Evolutionary conservation across 2,329 filamentous ascomycete species (phyloP).

Genomic region (Pyricularia sp.): DNA sequence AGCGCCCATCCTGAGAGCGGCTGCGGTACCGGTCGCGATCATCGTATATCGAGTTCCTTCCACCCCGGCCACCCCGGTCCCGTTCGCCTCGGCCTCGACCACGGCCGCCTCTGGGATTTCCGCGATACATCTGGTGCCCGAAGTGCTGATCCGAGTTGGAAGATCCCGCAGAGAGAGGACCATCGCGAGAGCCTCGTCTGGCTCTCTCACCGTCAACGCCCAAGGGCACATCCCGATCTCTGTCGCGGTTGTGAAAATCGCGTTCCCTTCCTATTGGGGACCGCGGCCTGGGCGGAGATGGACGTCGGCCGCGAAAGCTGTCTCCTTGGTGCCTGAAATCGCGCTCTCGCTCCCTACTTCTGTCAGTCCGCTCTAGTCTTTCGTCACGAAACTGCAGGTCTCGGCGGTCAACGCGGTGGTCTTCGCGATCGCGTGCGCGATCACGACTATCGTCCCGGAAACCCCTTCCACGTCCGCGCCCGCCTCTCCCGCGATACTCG

Average conservation of each 20-base stretch:
- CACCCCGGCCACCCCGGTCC: conserved; percentile 30
- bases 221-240: conserved; percentile 35
- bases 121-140: conserved; percentile 37
- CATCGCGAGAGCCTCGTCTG: conserved; percentile 57
- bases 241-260: conserved; percentile 6
- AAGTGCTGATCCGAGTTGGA: conserved; percentile 56
- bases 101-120: conserved; percentile 42
- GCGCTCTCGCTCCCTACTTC: conserved; percentile 45
- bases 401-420: conserved; percentile 43
- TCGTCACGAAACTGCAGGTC: conserved; percentile 42
- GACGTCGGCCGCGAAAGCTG: conserved; percentile 42
- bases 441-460: conserved; percentile 53
- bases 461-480: conserved; percentile 38
- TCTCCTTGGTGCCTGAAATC: conserved; percentile 38
- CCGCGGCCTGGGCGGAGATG: conserved; percentile 46
- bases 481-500: conserved; percentile 51
- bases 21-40: conserved; percentile 52
- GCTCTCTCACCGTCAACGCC: conserved; percentile 55
- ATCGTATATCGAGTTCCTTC: conserved; percentile 36
- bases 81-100: conserved; percentile 43
- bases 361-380: conserved; percentile 43
- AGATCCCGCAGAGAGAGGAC: conserved; percentile 58
- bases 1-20: conserved; percentile 52
- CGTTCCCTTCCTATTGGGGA: conserved; percentile 49
- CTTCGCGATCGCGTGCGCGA: conserved; percentile 46